Evolutionary conservation across 495 filamentous ascomycete genomes (phyloP).

Genomic region (Pseudoneurospora amorphoporcata): DNA sequence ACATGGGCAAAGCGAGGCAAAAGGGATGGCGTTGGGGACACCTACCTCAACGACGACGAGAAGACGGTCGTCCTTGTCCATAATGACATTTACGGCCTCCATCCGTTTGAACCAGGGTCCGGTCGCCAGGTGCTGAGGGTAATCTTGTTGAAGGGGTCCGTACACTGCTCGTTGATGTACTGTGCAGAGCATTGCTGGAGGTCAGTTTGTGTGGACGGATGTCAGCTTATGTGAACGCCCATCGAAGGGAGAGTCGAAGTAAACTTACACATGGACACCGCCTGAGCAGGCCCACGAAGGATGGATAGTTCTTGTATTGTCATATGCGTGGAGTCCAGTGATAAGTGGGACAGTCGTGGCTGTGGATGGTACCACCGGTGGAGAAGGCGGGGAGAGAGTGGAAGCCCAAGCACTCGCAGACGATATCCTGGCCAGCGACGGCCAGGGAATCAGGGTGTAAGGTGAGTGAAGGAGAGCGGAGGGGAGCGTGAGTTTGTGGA

Average conservation of each 20-base stretch:
- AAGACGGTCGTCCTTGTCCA: conserved; percentile 68
- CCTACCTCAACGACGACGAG: conserved; percentile 70
- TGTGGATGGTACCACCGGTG: conserved; percentile 57
- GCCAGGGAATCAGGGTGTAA: conserved; percentile 45
- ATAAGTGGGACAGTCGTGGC: conserved; percentile 28
- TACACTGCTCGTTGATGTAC: conserved; percentile 20
- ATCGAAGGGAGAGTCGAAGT: neutral
- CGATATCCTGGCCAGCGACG: conserved; percentile 90
- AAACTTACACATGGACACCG: conserved; percentile 22
- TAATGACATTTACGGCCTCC: conserved; percentile 76
- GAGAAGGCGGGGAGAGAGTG: conserved; percentile 64
- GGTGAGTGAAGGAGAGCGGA: neutral
- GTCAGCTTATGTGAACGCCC: conserved; percentile 4
- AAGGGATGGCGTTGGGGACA: conserved; percentile 18
- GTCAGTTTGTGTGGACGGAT: neutral
- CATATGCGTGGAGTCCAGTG: no score
- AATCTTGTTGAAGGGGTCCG: conserved; percentile 33
- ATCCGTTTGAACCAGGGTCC: conserved; percentile 18
- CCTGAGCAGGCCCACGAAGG: conserved; percentile 5
- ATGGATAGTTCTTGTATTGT: no score
- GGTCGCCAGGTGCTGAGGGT: conserved; percentile 31
- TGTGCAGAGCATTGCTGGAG: conserved; percentile 17
- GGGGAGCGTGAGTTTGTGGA: no score
- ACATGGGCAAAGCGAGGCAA: conserved; percentile 15
- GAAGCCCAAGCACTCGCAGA: conserved; percentile 98